phyloP scores from a whole-genome alignment of 768 basidiomycete genomes.

The Serendipita sp. region DNA sequence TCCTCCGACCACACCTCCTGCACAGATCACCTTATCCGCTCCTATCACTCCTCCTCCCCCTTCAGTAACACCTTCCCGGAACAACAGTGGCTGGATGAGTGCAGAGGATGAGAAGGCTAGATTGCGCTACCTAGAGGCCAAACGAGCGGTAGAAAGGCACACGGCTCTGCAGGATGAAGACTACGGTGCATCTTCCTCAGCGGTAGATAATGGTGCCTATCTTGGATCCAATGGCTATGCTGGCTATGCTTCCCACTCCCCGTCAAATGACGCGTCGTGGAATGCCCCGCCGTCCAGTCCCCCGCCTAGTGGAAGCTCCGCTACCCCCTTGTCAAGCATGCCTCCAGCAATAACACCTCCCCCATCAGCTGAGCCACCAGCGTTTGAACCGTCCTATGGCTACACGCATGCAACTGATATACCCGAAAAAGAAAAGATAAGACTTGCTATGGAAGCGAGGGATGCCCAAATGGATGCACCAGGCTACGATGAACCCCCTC shows the following conservation, averaged over 20 bases:
- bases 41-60: slow-evolving; percentile 21
- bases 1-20: slow-evolving; percentile 13
- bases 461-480: background rate
- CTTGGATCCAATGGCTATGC: background rate
- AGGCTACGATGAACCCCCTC: background rate
- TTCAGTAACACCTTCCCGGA: slow-evolving; percentile 11
- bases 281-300: background rate
- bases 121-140: slow-evolving; percentile 53
- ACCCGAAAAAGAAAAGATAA: slow-evolving; percentile 2
- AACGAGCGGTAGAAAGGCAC: slow-evolving; percentile 51
- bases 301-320: background rate
- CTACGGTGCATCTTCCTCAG: slow-evolving; percentile 10
- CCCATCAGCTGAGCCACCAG: background rate
- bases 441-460: background rate
- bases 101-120: slow-evolving; percentile 68
- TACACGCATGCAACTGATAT: background rate
- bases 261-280: background rate
- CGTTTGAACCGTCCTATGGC: slow-evolving; percentile 4
- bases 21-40: slow-evolving; percentile 14
- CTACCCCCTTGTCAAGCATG: background rate
- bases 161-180: slow-evolving; percentile 20
- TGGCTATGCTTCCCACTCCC: background rate
- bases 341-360: background rate
- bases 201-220: background rate
- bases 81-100: slow-evolving; percentile 28